Conservation (phyloP, 495 filamentous ascomycete species). For the Sphaerosporella brunnea region DNA sequence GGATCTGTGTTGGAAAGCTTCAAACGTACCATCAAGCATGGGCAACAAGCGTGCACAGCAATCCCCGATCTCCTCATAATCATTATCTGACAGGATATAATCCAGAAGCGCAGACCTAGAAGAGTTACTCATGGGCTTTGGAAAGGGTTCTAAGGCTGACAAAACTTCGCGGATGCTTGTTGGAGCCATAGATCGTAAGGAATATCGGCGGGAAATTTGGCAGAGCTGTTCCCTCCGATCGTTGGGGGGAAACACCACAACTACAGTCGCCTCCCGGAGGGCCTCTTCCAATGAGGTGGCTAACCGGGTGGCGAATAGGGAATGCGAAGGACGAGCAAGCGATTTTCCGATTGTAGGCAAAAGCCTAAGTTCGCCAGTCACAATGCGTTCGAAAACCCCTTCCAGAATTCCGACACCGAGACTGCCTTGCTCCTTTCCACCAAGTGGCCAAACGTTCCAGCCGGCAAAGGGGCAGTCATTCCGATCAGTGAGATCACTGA, state of each 20-base stretch:
- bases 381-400: slow-evolving; percentile 7
- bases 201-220: background rate
- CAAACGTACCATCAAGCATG: slow-evolving; percentile 8
- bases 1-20: too few species aligned
- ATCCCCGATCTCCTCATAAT: slow-evolving; percentile 9
- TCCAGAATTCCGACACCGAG: slow-evolving; percentile 14
- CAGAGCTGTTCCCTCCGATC: slow-evolving; percentile 11
- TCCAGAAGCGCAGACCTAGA: slow-evolving; percentile 10
- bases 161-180: background rate
- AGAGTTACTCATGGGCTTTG: background rate
- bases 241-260: slow-evolving; percentile 11
- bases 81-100: slow-evolving; percentile 16
- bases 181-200: background rate
- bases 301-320: background rate
- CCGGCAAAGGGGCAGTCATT: background rate
- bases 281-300: background rate
- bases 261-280: slow-evolving; percentile 9
- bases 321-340: background rate
- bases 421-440: slow-evolving; percentile 8
- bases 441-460: slow-evolving; percentile 20
- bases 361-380: background rate
- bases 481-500: background rate
- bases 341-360: slow-evolving; percentile 1
- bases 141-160: background rate
- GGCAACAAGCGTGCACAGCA: slow-evolving; percentile 18